Percentiles rank a stretch among this genome's conserved stretches.
These are phyloP conservation scores for Morella rubra DNA, from an alignment of 306 rosid genomes.

Conservation along the genomic window DNA sequence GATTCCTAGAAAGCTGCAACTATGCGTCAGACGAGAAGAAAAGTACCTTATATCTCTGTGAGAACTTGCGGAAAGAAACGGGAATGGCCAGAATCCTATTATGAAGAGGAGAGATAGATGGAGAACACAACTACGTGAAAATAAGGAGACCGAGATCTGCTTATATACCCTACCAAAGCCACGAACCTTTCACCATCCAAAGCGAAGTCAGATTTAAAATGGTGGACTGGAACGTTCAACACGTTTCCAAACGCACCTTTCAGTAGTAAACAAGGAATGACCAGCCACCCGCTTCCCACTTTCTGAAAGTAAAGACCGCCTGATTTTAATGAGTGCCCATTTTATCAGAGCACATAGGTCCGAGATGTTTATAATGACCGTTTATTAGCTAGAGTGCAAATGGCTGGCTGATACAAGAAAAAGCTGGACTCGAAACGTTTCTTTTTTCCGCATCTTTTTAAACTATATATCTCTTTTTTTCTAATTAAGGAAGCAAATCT, in stretches of 20 bases:
- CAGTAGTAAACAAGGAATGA: slow-evolving; percentile 33
- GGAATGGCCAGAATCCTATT: neutral
- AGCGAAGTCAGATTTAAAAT: slow-evolving; percentile 35
- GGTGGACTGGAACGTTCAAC: slow-evolving; percentile 26
- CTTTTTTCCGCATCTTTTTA: neutral
- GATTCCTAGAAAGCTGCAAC: too few relatives aligned
- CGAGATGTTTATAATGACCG: too few relatives aligned
- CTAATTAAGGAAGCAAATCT: neutral
- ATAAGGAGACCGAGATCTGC: neutral
- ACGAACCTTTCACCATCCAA: slow-evolving; percentile 18
- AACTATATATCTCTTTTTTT: too few relatives aligned
- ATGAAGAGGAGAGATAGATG: neutral
- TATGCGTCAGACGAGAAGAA: neutral
- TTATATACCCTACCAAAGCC: slow-evolving; percentile 26
- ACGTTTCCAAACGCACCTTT: slow-evolving; percentile 26
- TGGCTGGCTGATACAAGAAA: neutral
- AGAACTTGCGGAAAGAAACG: neutral
- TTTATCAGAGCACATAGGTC: neutral
- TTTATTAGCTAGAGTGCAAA: neutral
- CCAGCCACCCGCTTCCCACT: neutral
- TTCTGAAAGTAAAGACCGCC: neutral
- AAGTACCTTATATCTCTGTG: neutral
- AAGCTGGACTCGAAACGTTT: neutral
- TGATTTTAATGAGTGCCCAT: neutral
- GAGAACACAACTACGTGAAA: slow-evolving; percentile 19